Evolutionary conservation across 2,329 filamentous ascomycete genomes (phyloP).

Genomic region (Ascochyta lentis): DNA sequence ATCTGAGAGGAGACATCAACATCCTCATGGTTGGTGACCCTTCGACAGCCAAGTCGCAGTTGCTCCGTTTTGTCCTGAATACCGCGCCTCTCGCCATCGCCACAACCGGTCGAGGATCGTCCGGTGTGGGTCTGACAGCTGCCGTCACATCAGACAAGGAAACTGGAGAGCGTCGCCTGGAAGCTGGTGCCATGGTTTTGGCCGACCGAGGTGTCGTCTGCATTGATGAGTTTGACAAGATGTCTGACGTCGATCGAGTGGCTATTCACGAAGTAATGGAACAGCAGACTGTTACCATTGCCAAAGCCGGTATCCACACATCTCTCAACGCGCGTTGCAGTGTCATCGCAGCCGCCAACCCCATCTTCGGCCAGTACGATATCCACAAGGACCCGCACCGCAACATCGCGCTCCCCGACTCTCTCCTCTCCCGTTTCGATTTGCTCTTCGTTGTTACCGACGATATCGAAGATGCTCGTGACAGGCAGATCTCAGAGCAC

Average conservation of each 20-base stretch:
- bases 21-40: conserved; percentile 99
- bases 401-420: conserved; percentile 97
- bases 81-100: conserved; percentile 96
- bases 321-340: conserved; percentile 96
- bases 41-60: conserved; percentile 97
- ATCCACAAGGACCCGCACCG: conserved; percentile 98
- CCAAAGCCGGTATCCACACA: conserved; percentile 97
- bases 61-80: conserved; percentile 95
- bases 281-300: conserved; percentile 98
- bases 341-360: conserved; percentile 94
- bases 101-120: conserved; percentile 94
- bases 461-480: conserved; percentile 92
- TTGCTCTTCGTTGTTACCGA: conserved; percentile 96
- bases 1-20: conserved; percentile 98
- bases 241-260: conserved; percentile 97
- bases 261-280: conserved; percentile 99
- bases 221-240: conserved; percentile 99
- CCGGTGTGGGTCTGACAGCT: conserved; percentile 95
- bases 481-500: conserved; percentile 92
- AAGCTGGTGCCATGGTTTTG: conserved; percentile 98
- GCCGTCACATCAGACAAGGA: conserved; percentile 97
- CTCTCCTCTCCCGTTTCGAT: conserved; percentile 97
- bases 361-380: conserved; percentile 97
- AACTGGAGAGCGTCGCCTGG: conserved; percentile 90
- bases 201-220: conserved; percentile 96